Conservation (phyloP, 1,284 basidiomycete species). For the Irpex rosettiformis region DNA sequence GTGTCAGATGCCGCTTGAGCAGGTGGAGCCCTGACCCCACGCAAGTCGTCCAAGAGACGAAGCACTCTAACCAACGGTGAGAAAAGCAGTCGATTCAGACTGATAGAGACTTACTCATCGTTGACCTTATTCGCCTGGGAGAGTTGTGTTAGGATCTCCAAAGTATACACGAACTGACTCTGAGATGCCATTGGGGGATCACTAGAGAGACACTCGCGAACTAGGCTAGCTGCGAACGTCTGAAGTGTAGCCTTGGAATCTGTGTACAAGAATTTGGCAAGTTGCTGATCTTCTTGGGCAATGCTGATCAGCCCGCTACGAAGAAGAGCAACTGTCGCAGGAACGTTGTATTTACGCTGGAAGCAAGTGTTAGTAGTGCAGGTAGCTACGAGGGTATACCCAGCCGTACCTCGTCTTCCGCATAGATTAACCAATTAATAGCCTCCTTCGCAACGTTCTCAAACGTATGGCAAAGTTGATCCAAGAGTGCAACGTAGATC, state of each 20-base stretch:
- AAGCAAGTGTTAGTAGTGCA: conserved; percentile 12
- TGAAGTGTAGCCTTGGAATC: conserved; percentile 79
- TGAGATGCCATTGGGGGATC: conserved; percentile 80
- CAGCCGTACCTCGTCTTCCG: conserved; percentile 85
- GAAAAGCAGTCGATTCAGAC: background rate
- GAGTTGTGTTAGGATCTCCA: conserved; percentile 79
- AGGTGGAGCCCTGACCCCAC: conserved; percentile 50
- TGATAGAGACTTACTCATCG: conserved; percentile 59
- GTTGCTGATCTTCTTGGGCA: conserved; percentile 83
- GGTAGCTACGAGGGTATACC: background rate
- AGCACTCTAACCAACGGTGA: conserved; percentile 39
- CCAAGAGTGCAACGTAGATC: conserved; percentile 86
- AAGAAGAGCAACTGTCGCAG: conserved; percentile 88
- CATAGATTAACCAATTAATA: conserved; percentile 94
- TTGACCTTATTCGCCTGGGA: conserved; percentile 74
- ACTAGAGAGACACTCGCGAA: conserved; percentile 82
- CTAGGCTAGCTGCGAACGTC: conserved; percentile 81
- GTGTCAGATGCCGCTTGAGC: conserved; percentile 34
- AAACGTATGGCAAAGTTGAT: conserved; percentile 86
- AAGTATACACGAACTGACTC: conserved; percentile 76
- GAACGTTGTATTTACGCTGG: conserved; percentile 93
- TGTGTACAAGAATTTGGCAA: conserved; percentile 84
- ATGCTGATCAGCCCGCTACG: conserved; percentile 81
- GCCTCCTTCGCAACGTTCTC: conserved; percentile 96
- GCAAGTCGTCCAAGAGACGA: conserved; percentile 70